These are phyloP conservation scores for Wickerhamiella azymoides DNA, from an alignment of 805 yeast species.

Conservation along the genomic window DNA sequence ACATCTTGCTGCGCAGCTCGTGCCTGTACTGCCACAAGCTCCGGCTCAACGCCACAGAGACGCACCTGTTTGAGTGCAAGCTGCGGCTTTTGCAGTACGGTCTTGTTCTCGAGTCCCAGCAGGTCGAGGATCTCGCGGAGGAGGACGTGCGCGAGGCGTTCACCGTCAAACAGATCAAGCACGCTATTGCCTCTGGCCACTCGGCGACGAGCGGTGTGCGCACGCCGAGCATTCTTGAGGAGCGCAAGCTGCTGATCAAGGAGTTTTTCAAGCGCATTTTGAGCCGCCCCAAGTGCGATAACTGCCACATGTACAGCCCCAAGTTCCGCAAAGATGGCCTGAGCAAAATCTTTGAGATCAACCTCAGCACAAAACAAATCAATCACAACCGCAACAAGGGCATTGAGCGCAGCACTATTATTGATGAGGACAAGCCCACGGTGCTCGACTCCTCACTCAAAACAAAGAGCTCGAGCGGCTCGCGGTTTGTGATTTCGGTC, in stretches of 20 bases:
- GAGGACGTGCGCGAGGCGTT: slow-evolving; percentile 44
- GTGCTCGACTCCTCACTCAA: slow-evolving; percentile 19
- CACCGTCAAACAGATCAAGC: slow-evolving; percentile 56
- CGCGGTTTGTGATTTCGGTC: slow-evolving; percentile 74
- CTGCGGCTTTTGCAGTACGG: slow-evolving; percentile 79
- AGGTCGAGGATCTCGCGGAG: slow-evolving; percentile 47
- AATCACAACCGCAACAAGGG: slow-evolving; percentile 72
- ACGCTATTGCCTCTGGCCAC: slow-evolving; percentile 64
- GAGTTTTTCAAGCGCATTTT: slow-evolving; percentile 63
- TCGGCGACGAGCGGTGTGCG: slow-evolving; percentile 51
- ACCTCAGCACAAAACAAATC: slow-evolving; percentile 68
- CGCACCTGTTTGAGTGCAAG: slow-evolving; percentile 65
- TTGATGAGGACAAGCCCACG: slow-evolving; percentile 31
- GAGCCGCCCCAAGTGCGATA: slow-evolving; percentile 78
- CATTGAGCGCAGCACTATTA: slow-evolving; percentile 54
- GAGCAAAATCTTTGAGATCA: slow-evolving; percentile 79
- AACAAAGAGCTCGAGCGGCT: slow-evolving; percentile 46
- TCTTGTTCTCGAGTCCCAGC: slow-evolving; percentile 59
- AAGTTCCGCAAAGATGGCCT: slow-evolving; percentile 89
- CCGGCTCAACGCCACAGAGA: slow-evolving; percentile 52
- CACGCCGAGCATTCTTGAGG: slow-evolving; percentile 78
- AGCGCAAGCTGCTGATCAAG: slow-evolving; percentile 58
- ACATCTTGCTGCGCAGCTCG: slow-evolving; percentile 63
- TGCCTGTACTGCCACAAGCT: slow-evolving; percentile 88
- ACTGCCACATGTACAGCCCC: slow-evolving; percentile 93